phyloP scores from a whole-genome alignment of 2,329 filamentous ascomycete species.

The Tolypocladium sp. region DNA sequence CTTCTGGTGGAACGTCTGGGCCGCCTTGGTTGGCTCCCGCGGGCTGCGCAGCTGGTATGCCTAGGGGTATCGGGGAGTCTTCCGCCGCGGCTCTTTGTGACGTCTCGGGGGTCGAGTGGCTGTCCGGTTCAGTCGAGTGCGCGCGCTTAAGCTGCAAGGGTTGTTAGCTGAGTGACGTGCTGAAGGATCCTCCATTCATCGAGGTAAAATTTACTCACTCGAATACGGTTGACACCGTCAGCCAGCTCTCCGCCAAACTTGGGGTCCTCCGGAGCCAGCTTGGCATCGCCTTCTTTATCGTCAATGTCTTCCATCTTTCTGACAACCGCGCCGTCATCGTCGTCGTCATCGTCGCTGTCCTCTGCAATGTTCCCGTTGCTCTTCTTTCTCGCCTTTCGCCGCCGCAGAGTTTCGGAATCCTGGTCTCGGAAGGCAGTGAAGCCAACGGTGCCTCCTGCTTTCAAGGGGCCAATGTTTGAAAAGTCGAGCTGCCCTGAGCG shows the following conservation, averaged over 20 bases:
- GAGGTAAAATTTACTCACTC: slow-evolving; percentile 40
- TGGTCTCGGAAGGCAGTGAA: slow-evolving; percentile 82
- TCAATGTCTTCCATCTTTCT: slow-evolving; percentile 57
- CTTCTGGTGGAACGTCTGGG: slow-evolving; percentile 21
- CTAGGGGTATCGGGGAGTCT: slow-evolving; percentile 27
- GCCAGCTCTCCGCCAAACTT: slow-evolving; percentile 65
- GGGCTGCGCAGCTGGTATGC: slow-evolving; percentile 1
- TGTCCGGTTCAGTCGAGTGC: slow-evolving; percentile 63
- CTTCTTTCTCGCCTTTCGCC: slow-evolving; percentile 51
- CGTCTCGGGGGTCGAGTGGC: slow-evolving; percentile 23
- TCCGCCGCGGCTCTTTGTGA: slow-evolving; percentile 30
- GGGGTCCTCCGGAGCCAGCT: slow-evolving; percentile 61
- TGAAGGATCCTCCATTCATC: not conserved
- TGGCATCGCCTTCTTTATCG: slow-evolving; percentile 50
- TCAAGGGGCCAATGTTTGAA: slow-evolving; percentile 72
- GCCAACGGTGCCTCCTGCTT: slow-evolving; percentile 78
- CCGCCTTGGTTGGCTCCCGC: slow-evolving; percentile 18
- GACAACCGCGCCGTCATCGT: slow-evolving; percentile 50
- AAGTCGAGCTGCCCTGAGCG: slow-evolving; percentile 81
- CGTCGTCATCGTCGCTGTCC: slow-evolving; percentile 69
- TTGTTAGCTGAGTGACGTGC: not conserved
- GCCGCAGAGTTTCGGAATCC: slow-evolving; percentile 43
- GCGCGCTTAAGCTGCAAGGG: slow-evolving; percentile 63
- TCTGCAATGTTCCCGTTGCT: slow-evolving; percentile 57
- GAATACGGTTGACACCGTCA: slow-evolving; percentile 74